These are phyloP conservation scores for Lupinus albus DNA, from an alignment of 306 rosid genomes.

Conservation along the genomic window DNA sequence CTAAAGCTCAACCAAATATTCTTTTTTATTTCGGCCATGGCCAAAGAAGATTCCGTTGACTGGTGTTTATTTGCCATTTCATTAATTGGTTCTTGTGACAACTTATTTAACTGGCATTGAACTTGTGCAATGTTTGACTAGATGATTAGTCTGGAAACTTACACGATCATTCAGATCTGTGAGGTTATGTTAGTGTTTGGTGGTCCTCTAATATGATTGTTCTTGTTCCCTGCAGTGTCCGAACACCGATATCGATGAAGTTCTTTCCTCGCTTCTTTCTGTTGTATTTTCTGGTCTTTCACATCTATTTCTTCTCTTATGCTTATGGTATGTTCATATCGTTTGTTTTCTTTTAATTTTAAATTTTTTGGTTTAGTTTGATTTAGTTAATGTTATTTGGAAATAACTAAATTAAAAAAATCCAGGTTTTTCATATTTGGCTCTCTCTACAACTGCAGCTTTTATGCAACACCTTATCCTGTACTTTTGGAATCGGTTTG, in stretches of 20 bases:
- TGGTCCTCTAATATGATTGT: conserved; percentile 47
- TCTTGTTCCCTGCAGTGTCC: conserved; percentile 70
- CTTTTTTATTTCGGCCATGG: neutral
- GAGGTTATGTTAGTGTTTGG: conserved; percentile 18
- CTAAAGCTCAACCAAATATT: conserved; percentile 10
- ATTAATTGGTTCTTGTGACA: conserved; percentile 20
- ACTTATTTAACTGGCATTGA: neutral
- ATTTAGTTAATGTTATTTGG: conserved; percentile 29
- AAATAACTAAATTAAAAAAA: conserved; percentile 37
- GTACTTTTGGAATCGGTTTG: conserved; percentile 96
- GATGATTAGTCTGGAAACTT: conserved; percentile 20
- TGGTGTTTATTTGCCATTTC: conserved; percentile 25
- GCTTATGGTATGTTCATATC: conserved; percentile 66
- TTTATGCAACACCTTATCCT: conserved; percentile 96
- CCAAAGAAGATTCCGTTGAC: neutral
- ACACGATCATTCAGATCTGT: neutral
- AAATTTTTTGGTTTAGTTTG: conserved; percentile 5
- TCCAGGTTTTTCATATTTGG: conserved; percentile 95
- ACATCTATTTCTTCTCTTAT: conserved; percentile 96
- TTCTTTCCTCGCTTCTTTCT: conserved; percentile 98
- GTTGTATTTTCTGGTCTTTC: conserved; percentile 94
- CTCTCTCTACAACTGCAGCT: conserved; percentile 95
- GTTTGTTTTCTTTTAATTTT: neutral
- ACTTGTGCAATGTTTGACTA: neutral
- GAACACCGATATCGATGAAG: conserved; percentile 99